Evolutionary conservation across 75 land plant species (phyloP).

Genomic region (Larix kaempferi): DNA sequence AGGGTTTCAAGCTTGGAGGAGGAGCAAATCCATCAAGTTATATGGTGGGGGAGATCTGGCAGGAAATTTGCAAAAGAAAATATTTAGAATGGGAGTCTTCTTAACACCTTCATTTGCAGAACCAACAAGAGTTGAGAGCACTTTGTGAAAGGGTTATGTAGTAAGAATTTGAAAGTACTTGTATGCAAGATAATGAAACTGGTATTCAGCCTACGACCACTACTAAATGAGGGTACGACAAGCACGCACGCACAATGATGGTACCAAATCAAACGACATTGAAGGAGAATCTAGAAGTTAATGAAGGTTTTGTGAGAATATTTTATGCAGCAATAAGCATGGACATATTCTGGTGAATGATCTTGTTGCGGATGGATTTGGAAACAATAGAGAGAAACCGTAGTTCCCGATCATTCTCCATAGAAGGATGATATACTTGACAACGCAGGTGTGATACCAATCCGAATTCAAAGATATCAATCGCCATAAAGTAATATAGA

Average conservation of each 20-base stretch:
- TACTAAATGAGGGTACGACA: background rate
- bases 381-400: too few species aligned
- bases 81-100: conserved; percentile 65
- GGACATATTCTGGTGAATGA: too few species aligned
- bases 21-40: conserved; percentile 51
- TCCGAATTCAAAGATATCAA: too few species aligned
- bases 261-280: background rate
- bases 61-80: conserved; percentile 72
- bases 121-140: conserved; percentile 57
- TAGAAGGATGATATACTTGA: too few species aligned
- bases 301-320: too few species aligned
- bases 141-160: conserved; percentile 29
- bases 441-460: too few species aligned
- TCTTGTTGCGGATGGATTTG: too few species aligned
- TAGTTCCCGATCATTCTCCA: too few species aligned
- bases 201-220: background rate
- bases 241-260: background rate
- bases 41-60: conserved; percentile 94
- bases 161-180: conserved; percentile 19
- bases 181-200: background rate
- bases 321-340: too few species aligned
- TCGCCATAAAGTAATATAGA: too few species aligned
- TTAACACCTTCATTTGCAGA: conserved; percentile 44
- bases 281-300: background rate
- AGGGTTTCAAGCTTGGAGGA: conserved; percentile 90